Evolutionary conservation across 495 filamentous ascomycete genomes (phyloP), one percentile per base, ranked within the genome.

Genomic region (Xylaria scruposa): DNA sequence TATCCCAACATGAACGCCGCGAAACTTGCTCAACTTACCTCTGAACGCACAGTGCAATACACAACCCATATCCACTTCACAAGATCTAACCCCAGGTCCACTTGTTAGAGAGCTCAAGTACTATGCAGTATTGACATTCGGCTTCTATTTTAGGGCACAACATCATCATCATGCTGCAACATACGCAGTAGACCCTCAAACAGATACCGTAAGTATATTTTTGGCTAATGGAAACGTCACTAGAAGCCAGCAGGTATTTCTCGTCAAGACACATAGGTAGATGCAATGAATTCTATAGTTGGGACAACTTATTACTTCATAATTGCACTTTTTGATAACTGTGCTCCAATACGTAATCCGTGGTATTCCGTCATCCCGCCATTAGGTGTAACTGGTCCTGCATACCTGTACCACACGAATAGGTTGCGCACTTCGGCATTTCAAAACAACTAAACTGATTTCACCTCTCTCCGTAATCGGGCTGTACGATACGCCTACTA

Each of bases 1-100:
- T 33, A 58, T 29, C 29, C 15, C 17, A 38, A 19, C 13, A 31
- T 56, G 51, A 38, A 60, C 31, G 58, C 58, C 29, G 54, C 54
- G 10, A 21, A 33, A 38, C 8, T 15, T 21, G 31, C 58, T 5
- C 33, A 40, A 2, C 53, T 26, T 51, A 54, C 51, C 51, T n/a
- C n/a, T 7, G 24, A 10, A 10, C 31, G 33, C 15, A 47, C 40
- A 65, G 42, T 65, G 24, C 1, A 33, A 24, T 49, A 13, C 40
- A 26, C 8, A 8, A 6, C 8, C 36, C 42, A 49, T 42, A 49
- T 19, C 26, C 36, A 53, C 44, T 24, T 51, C 15, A 58, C 66
- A 47, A 60, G 67, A 69, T 69, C 67, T 59, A 69, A 69, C 67
- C 67, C 67, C 67, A 49, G 67, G 67, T 47, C 67, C 67, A 69